Evolutionary conservation across 495 filamentous ascomycete species (phyloP), one percentile per base, ranked within the genome.

Genomic region (Hypoxylon lienhwacheense): DNA sequence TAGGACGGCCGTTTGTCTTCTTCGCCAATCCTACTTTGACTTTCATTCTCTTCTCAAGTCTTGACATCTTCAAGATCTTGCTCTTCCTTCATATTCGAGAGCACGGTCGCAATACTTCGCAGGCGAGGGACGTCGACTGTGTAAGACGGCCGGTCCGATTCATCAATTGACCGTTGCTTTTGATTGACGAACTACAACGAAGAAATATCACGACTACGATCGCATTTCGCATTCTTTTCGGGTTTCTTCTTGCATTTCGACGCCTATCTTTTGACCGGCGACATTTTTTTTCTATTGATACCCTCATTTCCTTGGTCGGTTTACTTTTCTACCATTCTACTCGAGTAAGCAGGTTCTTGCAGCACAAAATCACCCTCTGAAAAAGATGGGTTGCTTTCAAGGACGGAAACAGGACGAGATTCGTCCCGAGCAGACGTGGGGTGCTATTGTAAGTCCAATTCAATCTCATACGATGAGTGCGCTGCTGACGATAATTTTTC

Each of bases 351-450:
- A 33, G 56, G 34, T 43, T 59, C 31, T 59, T 37, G 25, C 29
- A 29, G 16, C 24, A 25, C n/a, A 42, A 22, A 12, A 12, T 28
- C 52, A 56, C 54, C 31, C 33, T 45, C 35, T 43, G 36, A 40
- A 51, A 55, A 75, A 57, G 52, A 95, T 95, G 91, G 77, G 83
- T 61, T 92, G 87, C 70, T 75, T 80, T 60, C 1, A 11, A 20
- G 80, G 87, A 56, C 81, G 87, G 63, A 87, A 86, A 64, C 70
- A 75, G 61, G 80, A 78, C 28, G 77, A 81, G 39, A 81, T 89
- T 36, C 71, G 76, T 29, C 77, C 90, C 46, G 89, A 95, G 70
- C 87, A 95, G 73, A 90, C 89, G 77, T 98, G 93, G 89, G 88
- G 91, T 61, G 96, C 89, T 60, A 90, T 98, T 64, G 91, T 95